Conservation (phyloP, 2,329 filamentous ascomycete genomes). For the Talaromyces sp. region DNA sequence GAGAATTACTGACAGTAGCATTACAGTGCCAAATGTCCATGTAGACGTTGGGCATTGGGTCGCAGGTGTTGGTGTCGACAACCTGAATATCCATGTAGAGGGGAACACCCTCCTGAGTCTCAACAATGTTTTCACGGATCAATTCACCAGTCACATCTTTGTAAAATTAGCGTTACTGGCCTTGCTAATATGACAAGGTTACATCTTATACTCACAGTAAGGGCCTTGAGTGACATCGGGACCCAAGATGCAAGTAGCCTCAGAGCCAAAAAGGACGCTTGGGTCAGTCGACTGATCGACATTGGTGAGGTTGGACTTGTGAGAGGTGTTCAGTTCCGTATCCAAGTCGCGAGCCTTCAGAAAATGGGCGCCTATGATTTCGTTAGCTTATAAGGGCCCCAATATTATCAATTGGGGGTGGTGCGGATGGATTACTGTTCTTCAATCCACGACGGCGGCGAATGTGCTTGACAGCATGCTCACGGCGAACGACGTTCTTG, state of each 20-base stretch:
- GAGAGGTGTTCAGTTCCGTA: constrained; percentile 39
- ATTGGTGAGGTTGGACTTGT: constrained; percentile 40
- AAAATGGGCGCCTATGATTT: constrained; percentile 15
- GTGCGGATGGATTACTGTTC: constrained; percentile 19
- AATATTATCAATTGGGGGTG: not conserved
- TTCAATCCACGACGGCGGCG: constrained; percentile 44
- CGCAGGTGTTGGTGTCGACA: constrained; percentile 45
- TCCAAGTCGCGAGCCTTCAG: constrained; percentile 40
- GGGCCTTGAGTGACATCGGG: constrained; percentile 59
- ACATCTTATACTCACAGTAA: constrained; percentile 44
- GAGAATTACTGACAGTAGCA: constrained; percentile 31
- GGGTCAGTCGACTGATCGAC: constrained; percentile 28
- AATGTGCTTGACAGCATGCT: constrained; percentile 45
- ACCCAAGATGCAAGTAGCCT: constrained; percentile 52
- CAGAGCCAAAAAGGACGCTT: constrained; percentile 32
- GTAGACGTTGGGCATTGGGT: constrained; percentile 41
- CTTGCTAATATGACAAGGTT: not conserved
- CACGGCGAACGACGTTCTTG: constrained; percentile 51
- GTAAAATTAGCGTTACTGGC: not conserved
- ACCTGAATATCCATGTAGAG: constrained; percentile 47
- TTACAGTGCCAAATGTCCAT: constrained; percentile 49
- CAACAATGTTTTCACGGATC: constrained; percentile 41
- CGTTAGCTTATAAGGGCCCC: not conserved
- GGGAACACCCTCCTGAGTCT: constrained; percentile 41
- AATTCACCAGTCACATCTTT: constrained; percentile 42